These are phyloP conservation scores for Botrytis squamosa DNA, from an alignment of 2,329 filamentous ascomycete species.

Conservation along the genomic window DNA sequence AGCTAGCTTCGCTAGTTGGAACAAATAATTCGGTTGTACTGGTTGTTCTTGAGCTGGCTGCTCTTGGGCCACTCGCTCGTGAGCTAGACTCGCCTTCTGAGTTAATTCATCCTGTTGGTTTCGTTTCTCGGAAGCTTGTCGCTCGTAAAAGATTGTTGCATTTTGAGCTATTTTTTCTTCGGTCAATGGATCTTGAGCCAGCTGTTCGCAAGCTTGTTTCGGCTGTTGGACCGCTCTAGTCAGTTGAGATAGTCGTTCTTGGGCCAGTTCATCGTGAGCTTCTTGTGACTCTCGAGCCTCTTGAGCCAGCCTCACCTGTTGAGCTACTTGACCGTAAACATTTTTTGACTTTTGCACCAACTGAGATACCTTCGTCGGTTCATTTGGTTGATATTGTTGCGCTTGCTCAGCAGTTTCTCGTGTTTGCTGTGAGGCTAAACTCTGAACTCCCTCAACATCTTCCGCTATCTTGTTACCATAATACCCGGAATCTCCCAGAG, in stretches of 20 bases:
- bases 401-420: not conserved
- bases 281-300: not conserved
- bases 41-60: not conserved
- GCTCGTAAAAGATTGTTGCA: not conserved
- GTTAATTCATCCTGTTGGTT: too few relatives aligned
- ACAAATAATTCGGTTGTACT: not conserved
- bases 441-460: not conserved
- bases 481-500: not conserved
- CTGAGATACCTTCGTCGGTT: accelerated
- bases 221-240: not conserved
- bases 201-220: not conserved
- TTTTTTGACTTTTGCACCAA: not conserved
- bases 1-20: not conserved
- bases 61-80: not conserved
- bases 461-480: not conserved
- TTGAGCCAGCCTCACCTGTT: not conserved
- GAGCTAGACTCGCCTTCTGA: not conserved
- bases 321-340: not conserved
- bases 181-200: not conserved
- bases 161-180: not conserved
- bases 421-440: not conserved
- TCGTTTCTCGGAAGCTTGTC: too few relatives aligned
- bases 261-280: not conserved
- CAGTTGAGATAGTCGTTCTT: too few relatives aligned
- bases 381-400: not conserved